phyloP scores from a whole-genome alignment of 305 asterid genomes.

The Ruellia speciosa region DNA sequence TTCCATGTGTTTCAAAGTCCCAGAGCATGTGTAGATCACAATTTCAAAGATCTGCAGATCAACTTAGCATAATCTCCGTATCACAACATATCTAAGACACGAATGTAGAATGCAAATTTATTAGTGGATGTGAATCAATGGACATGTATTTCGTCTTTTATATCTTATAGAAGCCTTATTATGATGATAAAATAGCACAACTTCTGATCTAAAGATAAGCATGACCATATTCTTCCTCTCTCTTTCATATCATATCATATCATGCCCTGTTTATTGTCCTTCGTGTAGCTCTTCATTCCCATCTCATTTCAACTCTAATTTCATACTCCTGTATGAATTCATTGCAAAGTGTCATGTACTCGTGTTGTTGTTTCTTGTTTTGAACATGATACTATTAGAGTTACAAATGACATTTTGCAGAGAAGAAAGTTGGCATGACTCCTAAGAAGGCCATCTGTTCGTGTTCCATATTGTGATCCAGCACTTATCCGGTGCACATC shows the following conservation, averaged over 20 bases:
- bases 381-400: too few species aligned
- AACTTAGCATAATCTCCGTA: too few species aligned
- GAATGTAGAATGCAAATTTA: too few species aligned
- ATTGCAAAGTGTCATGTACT: too few species aligned
- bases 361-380: too few species aligned
- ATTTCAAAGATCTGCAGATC: too few species aligned
- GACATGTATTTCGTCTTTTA: not conserved
- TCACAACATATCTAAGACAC: too few species aligned
- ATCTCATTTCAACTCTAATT: too few species aligned
- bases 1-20: not conserved
- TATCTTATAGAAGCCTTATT: not conserved
- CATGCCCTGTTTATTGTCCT: slow-evolving; percentile 1
- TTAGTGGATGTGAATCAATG: not conserved
- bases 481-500: slow-evolving; percentile 29
- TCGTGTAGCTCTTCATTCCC: too few species aligned
- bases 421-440: slow-evolving; percentile 62
- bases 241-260: not conserved
- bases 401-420: slow-evolving; percentile 24
- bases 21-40: not conserved
- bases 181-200: not conserved
- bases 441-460: slow-evolving; percentile 54
- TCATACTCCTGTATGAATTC: too few species aligned
- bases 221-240: not conserved
- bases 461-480: slow-evolving; percentile 68
- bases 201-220: not conserved